Percentiles rank a stretch among this genome's conserved stretches.
Conservation (phyloP, 208 protist species). For the Acanthamoeba triangularis region DNA sequence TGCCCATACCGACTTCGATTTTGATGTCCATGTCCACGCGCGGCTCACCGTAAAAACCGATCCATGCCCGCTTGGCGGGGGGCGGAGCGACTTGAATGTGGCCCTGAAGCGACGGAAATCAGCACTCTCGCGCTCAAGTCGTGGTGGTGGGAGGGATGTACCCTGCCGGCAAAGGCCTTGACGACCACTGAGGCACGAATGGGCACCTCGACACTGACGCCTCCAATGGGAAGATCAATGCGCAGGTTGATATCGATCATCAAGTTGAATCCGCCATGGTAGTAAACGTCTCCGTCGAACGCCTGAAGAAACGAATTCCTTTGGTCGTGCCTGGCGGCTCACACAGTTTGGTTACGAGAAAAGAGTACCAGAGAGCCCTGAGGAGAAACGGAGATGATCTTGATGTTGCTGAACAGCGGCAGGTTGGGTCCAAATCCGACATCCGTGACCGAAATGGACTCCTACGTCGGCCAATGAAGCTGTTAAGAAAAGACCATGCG, state of each 20-base stretch:
- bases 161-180: constrained; percentile 26
- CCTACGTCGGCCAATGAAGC: background rate
- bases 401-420: constrained; percentile 40
- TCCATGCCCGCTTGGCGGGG: constrained; percentile 31
- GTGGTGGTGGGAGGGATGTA: background rate
- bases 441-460: constrained; percentile 1
- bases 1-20: constrained; percentile 1
- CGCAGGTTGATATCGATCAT: constrained; percentile 36
- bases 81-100: constrained; percentile 61
- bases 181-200: constrained; percentile 17
- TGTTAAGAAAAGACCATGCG: too few relatives aligned
- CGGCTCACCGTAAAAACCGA: constrained; percentile 41
- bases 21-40: constrained; percentile 11
- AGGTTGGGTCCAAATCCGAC: constrained; percentile 29
- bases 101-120: background rate
- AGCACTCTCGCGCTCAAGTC: too few relatives aligned
- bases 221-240: constrained; percentile 11
- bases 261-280: constrained; percentile 48
- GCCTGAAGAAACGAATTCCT: too few relatives aligned
- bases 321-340: too few relatives aligned
- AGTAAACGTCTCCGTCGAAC: constrained; percentile 34
- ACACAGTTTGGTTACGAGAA: too few relatives aligned
- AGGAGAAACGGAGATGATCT: constrained; percentile 43
- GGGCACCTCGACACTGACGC: background rate
- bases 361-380: constrained; percentile 41